Evolutionary conservation across 257 asterid genomes (phyloP), one percentile per base, ranked within the genome.

Genomic region (Linaria vulgaris): DNA sequence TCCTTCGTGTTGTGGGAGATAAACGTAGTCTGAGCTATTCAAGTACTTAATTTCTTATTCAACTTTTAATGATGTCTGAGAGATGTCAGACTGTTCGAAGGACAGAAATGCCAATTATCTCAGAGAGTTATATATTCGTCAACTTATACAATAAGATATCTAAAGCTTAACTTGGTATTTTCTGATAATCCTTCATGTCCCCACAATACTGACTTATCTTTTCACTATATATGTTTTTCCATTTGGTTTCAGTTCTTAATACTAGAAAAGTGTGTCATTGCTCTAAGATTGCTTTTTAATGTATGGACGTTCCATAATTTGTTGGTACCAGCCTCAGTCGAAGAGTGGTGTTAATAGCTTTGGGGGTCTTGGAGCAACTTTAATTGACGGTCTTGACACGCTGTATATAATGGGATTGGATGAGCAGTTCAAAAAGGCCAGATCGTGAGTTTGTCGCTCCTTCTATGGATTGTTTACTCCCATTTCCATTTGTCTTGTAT

Each of bases 311-410:
- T 24, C 57, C 70, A 56, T 48, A 60, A 57, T 54, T 76, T 65
- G 54, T 69, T 76, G n/a, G 76, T 27, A 60, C 68, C 84, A 94
- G 99, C 99, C 99, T 55, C 96, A 90, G 66, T 59, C 99, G 22
- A 82, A 80, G 79, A 86, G 68, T 55, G 97, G 99, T 12, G 84
- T 94, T 65, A 85, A 94, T 76, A 94, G 97, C 94, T 94, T 94
- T 66, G 99, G 99, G 71, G 99, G 99, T 53, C 97, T 94, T 74
- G 99, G 99, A 77, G 99, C 99, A 49, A 94, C 99, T 66, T 63
- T 94, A 61, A 77, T 94, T 71, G 99, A 94, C 83, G 72, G 96
- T 70, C 97, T 94, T 52, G 99, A 94, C 79, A 94, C 99, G 3
- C 72, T 94, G 64, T 90, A 88, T 74, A 94, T 94, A 68, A 94